Evolutionary conservation across 768 basidiomycete genomes (phyloP), one percentile per base, ranked within the genome.

Genomic region (Lactarius quietus): DNA sequence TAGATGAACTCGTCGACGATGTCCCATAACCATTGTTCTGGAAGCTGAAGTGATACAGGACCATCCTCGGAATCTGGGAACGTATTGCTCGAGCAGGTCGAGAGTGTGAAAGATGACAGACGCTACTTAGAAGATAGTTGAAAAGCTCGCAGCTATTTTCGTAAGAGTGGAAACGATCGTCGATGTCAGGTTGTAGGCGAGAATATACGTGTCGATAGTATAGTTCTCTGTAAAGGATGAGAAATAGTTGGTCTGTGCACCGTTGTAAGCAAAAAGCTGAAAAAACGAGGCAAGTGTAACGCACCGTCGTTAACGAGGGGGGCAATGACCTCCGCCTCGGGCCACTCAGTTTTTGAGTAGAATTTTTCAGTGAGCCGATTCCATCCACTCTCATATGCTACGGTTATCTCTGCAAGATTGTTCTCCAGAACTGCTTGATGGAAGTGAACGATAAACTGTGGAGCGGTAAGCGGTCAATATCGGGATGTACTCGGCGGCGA

Each of bases 21-120:
- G 72, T 96, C 94, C 93, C 95, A 98, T 9, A 99, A 78, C 96
- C 96, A 99, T 75, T 97, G 95, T 65, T 95, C 93, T 0, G 96
- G 96, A 28, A 99, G 86, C 67, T 95, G 88, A 57, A 98, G 86
- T n/a, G 87, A 77, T 0, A 98, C 94, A 2, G 96, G 96, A 0
- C 90, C 92, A 65, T 97, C 94, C 41, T 66, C 65, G 14, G 94
- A 95, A 76, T 98, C 94, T 94, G 70, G 9, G 12, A 33, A 35
- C n/a, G 23, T 60, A 31, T 63, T 33, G 20, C 41, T 43, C n/a
- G 61, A 45, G 55, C 1, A 6, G 41, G 12, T 3, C 6, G 39
- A 28, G 53, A 51, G 39, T 6, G n/a, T n/a, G 39, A 14, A 23
- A 18, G 28, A 5, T 18, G 59, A 18, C 17, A 33, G 9, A 79